Percentiles rank a stretch among this genome's conserved stretches.
Conservation (phyloP, 352 stramenopile species). For the Globisporangium acanthophoron region DNA sequence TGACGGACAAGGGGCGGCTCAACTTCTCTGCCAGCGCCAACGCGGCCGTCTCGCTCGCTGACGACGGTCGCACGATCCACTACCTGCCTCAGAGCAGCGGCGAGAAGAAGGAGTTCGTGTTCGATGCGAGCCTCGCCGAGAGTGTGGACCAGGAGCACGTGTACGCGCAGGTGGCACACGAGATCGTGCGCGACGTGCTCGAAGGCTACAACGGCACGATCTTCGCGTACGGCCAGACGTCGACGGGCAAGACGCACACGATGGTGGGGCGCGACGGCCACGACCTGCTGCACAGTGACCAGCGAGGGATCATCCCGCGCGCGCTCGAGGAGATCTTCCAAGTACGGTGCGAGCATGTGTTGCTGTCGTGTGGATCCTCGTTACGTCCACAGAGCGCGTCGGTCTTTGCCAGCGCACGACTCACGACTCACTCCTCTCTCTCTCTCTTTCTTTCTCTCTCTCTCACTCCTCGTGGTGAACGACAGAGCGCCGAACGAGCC, state of each 20-base stretch:
- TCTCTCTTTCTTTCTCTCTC: not conserved
- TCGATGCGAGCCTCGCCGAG: constrained; percentile 49
- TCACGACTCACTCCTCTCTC: too few species aligned
- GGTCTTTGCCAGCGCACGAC: too few species aligned
- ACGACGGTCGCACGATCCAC: constrained; percentile 24
- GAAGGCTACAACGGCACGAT: constrained; percentile 79
- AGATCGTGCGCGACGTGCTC: constrained; percentile 58
- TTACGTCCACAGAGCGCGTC: too few species aligned
- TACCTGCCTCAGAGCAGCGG: constrained; percentile 19
- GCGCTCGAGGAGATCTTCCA: constrained; percentile 58
- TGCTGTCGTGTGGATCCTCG: too few species aligned
- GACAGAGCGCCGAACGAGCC: constrained; percentile 20
- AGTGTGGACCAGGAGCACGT: constrained; percentile 34
- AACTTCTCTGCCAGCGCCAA: constrained; percentile 13
- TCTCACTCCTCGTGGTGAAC: not conserved
- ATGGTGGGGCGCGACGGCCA: constrained; percentile 41
- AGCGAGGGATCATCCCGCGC: constrained; percentile 54
- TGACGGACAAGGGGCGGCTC: constrained; percentile 50
- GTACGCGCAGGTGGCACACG: constrained; percentile 41
- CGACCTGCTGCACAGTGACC: constrained; percentile 24
- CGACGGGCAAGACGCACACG: constrained; percentile 64
- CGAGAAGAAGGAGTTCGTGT: constrained; percentile 44
- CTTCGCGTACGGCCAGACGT: constrained; percentile 69
- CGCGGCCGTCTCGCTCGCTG: constrained; percentile 22
- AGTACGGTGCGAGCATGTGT: constrained; percentile 15